Conservation (phyloP, 1,284 basidiomycete species). For the Tilletia walkeri region DNA sequence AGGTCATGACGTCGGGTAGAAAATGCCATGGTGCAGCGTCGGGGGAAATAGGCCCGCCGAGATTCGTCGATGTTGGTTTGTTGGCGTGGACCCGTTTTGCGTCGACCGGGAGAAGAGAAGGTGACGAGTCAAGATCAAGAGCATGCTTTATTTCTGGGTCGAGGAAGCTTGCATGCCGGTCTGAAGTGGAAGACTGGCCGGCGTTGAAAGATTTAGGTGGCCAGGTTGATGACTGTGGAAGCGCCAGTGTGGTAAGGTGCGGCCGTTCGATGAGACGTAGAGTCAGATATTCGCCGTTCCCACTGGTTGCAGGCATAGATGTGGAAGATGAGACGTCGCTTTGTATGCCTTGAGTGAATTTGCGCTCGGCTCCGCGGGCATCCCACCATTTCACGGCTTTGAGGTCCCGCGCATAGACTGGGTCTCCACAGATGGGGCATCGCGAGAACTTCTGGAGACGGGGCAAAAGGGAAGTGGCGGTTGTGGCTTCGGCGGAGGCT, state of each 20-base stretch:
- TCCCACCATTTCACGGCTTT: conserved; percentile 74
- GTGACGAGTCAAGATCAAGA: not conserved
- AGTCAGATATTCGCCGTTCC: conserved; percentile 64
- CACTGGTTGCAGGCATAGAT: conserved; percentile 38
- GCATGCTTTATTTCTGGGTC: not conserved
- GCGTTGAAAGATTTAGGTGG: conserved; percentile 57
- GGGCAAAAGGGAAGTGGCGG: not conserved
- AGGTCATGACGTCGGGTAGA: conserved; percentile 83
- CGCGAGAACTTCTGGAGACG: conserved; percentile 41
- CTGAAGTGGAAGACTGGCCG: conserved; percentile 17
- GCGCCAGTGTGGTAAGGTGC: conserved; percentile 88
- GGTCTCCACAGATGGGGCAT: conserved; percentile 95
- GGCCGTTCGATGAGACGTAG: conserved; percentile 89
- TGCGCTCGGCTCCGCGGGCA: conserved; percentile 33
- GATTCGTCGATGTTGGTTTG: conserved; percentile 11
- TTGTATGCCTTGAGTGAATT: not conserved
- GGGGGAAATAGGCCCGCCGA: conserved; percentile 68
- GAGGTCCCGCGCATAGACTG: conserved; percentile 82
- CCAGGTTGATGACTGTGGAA: conserved; percentile 88
- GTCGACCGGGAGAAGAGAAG: not conserved
- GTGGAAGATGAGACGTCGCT: conserved; percentile 15
- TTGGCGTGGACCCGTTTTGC: not conserved
- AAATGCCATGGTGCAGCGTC: conserved; percentile 93
- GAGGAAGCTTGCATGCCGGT: not conserved
- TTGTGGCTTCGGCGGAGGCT: not conserved